These are phyloP conservation scores for Aegilops umbellulata DNA, from an alignment of 176 grass and related monocot species.

Conservation along the genomic window DNA sequence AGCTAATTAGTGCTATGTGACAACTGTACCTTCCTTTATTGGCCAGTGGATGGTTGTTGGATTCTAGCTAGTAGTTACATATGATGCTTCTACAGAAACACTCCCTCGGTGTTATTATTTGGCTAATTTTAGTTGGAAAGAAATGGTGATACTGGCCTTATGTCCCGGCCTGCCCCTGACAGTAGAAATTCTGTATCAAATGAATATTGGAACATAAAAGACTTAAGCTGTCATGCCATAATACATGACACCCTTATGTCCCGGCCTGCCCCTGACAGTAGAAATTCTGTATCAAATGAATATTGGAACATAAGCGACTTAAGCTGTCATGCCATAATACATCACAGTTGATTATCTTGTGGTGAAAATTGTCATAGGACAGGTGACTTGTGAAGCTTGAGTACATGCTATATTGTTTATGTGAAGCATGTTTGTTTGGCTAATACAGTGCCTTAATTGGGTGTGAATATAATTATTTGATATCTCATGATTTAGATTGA, in stretches of 20 bases:
- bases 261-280: neutral
- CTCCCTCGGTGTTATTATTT: neutral
- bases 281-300: conserved; percentile 8
- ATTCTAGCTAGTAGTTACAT: conserved; percentile 12
- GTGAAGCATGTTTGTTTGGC: conserved; percentile 2
- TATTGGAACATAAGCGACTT: neutral
- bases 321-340: neutral
- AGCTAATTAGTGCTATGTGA: conserved; percentile 9
- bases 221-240: neutral
- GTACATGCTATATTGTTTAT: neutral
- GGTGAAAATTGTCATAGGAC: neutral
- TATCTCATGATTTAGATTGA: conserved; percentile 4
- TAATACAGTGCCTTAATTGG: neutral
- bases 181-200: neutral
- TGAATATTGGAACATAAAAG: conserved; percentile 14
- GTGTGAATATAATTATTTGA: neutral
- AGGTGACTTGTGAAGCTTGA: neutral
- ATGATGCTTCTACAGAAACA: neutral
- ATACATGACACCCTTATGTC: neutral
- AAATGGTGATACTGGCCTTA: neutral
- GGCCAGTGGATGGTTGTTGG: conserved; percentile 1
- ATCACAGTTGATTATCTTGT: neutral
- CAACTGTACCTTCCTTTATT: conserved; percentile 22
- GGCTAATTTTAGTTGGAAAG: neutral
- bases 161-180: neutral